Percentiles rank a stretch among this genome's conserved stretches.
phyloP scores from a whole-genome alignment of 192 early-diverging fungal species.

The Thamnidium elegans region DNA sequence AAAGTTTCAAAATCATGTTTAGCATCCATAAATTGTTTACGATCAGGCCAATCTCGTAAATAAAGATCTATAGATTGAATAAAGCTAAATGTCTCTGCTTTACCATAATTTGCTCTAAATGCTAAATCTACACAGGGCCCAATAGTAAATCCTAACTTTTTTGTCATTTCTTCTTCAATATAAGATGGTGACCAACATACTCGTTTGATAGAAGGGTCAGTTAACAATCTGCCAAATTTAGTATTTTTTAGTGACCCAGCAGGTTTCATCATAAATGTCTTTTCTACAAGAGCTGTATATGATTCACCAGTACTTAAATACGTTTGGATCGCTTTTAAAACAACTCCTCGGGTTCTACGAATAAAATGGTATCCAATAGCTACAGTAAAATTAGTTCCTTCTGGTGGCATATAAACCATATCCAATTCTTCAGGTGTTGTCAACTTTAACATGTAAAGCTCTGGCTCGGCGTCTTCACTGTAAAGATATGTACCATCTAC shows the following conservation, averaged over 20 bases:
- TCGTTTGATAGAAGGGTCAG: constrained; percentile 2
- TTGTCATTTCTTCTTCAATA: neutral
- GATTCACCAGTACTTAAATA: constrained; percentile 1
- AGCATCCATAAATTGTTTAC: neutral
- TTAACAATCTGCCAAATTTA: constrained; percentile 8
- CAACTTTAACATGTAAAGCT: neutral
- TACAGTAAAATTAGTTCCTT: neutral
- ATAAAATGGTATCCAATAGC: constrained; percentile 10
- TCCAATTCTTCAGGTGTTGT: neutral
- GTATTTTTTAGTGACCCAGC: neutral
- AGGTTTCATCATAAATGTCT: neutral
- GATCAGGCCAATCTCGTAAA: neutral
- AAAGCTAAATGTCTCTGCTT: neutral
- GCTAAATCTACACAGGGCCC: constrained; percentile 16
- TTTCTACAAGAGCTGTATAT: constrained; percentile 13
- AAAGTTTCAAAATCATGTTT: constrained; percentile 3
- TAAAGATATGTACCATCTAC: too few relatives aligned
- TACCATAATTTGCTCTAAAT: neutral
- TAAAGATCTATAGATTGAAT: neutral
- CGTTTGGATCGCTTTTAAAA: constrained; percentile 15
- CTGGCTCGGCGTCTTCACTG: too few relatives aligned
- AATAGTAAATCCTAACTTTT: neutral
- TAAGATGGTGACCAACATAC: constrained; percentile 9
- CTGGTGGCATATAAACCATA: neutral
- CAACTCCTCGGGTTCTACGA: neutral